Conservation (phyloP, 1,139 yeast genomes). For the Diutina pseudorugosa region DNA sequence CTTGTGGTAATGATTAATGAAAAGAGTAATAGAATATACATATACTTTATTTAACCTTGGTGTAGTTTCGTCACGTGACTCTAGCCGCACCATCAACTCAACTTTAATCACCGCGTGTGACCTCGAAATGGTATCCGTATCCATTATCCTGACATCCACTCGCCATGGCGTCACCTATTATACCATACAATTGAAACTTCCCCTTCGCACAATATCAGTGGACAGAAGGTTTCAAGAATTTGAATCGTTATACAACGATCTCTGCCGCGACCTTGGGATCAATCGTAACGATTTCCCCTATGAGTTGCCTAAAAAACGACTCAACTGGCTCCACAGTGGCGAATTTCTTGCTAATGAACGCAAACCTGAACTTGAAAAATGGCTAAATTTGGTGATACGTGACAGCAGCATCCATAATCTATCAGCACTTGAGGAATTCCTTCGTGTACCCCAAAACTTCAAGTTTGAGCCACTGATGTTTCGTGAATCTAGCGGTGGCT, state of each 20-base stretch:
- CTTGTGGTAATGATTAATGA: constrained; percentile 3
- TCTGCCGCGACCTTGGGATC: constrained; percentile 1
- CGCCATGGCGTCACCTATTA: not conserved
- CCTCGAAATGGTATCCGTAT: not conserved
- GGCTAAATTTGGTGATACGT: not conserved
- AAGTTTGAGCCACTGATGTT: not conserved
- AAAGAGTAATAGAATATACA: not conserved
- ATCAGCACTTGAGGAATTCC: not conserved
- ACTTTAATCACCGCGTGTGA: not conserved
- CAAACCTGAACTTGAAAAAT: not conserved
- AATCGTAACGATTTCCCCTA: not conserved
- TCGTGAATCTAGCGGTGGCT: not conserved
- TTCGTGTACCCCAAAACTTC: not conserved
- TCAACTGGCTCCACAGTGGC: constrained; percentile 1
- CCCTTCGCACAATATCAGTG: not conserved
- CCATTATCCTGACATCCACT: not conserved
- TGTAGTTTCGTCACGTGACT: not conserved
- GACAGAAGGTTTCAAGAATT: not conserved
- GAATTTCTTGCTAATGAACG: not conserved
- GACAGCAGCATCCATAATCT: not conserved
- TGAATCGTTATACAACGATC: not conserved
- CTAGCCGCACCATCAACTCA: not conserved
- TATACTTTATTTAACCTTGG: not conserved
- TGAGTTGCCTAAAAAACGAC: not conserved
- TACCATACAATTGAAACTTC: not conserved